phyloP scores from a whole-genome alignment of 208 protist genomes.

The Acanthamoeba lenticulata region DNA sequence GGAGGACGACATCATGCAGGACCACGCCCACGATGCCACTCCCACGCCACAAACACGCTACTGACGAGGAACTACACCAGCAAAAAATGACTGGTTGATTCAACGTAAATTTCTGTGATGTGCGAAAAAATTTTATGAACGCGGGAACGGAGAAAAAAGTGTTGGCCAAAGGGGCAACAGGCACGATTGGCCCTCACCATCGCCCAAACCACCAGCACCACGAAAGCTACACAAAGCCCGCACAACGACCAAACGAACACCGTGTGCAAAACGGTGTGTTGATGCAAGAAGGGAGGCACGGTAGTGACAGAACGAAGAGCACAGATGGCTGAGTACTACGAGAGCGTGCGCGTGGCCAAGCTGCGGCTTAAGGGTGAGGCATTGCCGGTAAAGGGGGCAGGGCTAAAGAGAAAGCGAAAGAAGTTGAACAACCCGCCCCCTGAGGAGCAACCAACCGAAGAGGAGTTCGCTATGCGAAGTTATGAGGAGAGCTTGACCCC shows the following conservation, averaged over 20 bases:
- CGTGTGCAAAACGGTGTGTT: no score
- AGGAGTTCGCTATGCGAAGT: background rate
- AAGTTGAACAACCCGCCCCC: background rate
- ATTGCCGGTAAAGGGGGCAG: background rate
- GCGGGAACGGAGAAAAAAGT: no score
- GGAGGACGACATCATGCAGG: background rate
- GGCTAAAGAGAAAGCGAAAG: background rate
- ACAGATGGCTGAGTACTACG: background rate
- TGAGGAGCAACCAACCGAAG: background rate
- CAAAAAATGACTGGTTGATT: no score
- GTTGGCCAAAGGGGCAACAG: no score
- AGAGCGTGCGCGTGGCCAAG: background rate
- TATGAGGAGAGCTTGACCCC: constrained; percentile 3
- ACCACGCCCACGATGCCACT: background rate
- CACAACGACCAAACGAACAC: no score
- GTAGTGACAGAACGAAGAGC: background rate
- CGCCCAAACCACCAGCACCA: no score
- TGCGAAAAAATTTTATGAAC: no score
- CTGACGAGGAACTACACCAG: no score
- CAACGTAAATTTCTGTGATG: no score
- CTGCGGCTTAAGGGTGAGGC: background rate
- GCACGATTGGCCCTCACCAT: no score
- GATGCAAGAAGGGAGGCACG: background rate
- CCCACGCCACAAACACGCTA: background rate
- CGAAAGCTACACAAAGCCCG: no score